Percentiles rank a stretch among this genome's conserved stretches.
Evolutionary conservation across 495 filamentous ascomycete genomes (phyloP).

Genomic region (Penicillium fimorum): DNA sequence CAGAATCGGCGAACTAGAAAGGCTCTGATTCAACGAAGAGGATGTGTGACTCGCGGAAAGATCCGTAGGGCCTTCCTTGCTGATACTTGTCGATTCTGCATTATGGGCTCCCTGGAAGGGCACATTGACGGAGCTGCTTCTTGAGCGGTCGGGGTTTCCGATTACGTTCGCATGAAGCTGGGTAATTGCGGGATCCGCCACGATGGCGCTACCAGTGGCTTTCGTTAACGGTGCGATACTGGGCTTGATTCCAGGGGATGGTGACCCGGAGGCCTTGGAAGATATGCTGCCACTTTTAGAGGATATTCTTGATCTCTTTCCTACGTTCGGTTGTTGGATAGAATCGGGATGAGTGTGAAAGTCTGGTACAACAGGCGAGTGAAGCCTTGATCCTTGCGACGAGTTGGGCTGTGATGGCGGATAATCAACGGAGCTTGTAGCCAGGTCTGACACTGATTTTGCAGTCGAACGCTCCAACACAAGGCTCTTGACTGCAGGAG

Average conservation of each 20-base stretch:
- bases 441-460: slow-evolving; percentile 27
- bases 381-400: slow-evolving; percentile 39
- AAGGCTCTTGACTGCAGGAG: slow-evolving; percentile 25
- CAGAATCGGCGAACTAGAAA: slow-evolving; percentile 37
- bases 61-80: slow-evolving; percentile 32
- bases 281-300: slow-evolving; percentile 53
- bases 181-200: slow-evolving; percentile 46
- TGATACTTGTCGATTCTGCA: slow-evolving; percentile 32
- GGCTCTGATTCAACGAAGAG: slow-evolving; percentile 31
- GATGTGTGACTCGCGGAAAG: slow-evolving; percentile 31
- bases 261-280: slow-evolving; percentile 51
- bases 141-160: slow-evolving; percentile 38
- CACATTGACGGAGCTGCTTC: slow-evolving; percentile 36
- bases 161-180: slow-evolving; percentile 58
- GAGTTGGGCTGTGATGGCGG: slow-evolving; percentile 32
- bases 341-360: slow-evolving; percentile 34
- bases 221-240: slow-evolving; percentile 47
- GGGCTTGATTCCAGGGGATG: slow-evolving; percentile 41
- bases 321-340: slow-evolving; percentile 36
- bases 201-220: slow-evolving; percentile 37
- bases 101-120: slow-evolving; percentile 29
- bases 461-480: slow-evolving; percentile 29
- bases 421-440: slow-evolving; percentile 23
- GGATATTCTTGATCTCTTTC: slow-evolving; percentile 54
- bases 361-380: slow-evolving; percentile 39